A percentile compares a stretch with the other conserved stretches of the same genome.
Evolutionary conservation across 2,329 filamentous ascomycete species (phyloP).

Genomic region (Setomelanomma holmii): DNA sequence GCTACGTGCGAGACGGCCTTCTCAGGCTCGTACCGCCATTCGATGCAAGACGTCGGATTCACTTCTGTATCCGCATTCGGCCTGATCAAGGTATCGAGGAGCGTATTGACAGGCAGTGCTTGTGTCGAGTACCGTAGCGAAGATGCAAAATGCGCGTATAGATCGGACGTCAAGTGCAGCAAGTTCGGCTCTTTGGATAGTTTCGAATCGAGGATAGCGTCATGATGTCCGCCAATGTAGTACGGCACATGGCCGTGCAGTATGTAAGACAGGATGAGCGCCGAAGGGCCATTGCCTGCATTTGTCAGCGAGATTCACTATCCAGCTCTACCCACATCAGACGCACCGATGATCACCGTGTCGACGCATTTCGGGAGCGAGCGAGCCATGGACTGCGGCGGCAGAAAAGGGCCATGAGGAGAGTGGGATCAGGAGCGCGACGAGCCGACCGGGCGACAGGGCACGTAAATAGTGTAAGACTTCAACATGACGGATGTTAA

Average conservation of each 20-base stretch:
- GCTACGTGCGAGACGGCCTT: constrained; percentile 62
- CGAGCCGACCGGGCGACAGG: constrained; percentile 15
- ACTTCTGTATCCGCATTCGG: constrained; percentile 66
- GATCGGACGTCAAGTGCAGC: constrained; percentile 56
- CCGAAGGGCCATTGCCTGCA: constrained; percentile 67
- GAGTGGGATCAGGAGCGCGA: constrained; percentile 8
- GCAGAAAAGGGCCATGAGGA: constrained; percentile 40
- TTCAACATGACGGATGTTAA: constrained; percentile 41
- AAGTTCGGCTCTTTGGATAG: constrained; percentile 57
- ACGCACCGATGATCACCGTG: constrained; percentile 50
- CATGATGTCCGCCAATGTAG: constrained; percentile 64
- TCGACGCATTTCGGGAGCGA: constrained; percentile 47
- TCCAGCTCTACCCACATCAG: not conserved
- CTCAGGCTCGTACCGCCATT: constrained; percentile 61
- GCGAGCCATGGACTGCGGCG: constrained; percentile 47
- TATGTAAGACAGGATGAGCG: constrained; percentile 68
- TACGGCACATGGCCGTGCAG: constrained; percentile 67
- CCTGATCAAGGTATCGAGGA: constrained; percentile 65
- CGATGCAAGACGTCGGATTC: constrained; percentile 59
- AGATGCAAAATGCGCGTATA: constrained; percentile 66
- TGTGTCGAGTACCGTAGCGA: constrained; percentile 68
- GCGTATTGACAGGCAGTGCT: constrained; percentile 65
- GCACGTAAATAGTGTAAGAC: constrained; percentile 35
- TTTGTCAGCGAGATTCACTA: constrained; percentile 30
- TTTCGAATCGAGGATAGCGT: constrained; percentile 63